Percentiles rank a stretch among this genome's conserved stretches.
Conservation (phyloP, 164 flowering plant species). For the Brasenia schreberi region DNA sequence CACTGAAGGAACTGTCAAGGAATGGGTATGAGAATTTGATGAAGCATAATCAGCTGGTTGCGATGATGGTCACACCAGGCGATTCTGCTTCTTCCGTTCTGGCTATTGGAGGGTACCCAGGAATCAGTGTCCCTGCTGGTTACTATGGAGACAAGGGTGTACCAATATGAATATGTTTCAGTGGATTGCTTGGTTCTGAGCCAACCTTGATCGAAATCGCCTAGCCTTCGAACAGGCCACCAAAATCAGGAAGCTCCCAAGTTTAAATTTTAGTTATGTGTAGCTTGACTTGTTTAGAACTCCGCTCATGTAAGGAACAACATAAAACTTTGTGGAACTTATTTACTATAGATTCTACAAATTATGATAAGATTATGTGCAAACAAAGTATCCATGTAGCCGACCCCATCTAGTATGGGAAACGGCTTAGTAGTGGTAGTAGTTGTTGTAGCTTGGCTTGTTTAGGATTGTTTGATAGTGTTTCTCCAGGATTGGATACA, state of each 20-base stretch:
- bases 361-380: too few relatives aligned
- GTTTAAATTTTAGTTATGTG: neutral
- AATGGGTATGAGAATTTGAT: slow-evolving; percentile 34
- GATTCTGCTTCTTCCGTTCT: slow-evolving; percentile 7
- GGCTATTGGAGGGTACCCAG: slow-evolving; percentile 44
- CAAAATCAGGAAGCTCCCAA: slow-evolving; percentile 30
- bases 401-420: too few relatives aligned
- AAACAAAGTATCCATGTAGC: too few relatives aligned
- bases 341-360: too few relatives aligned
- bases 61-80: slow-evolving; percentile 26
- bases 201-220: slow-evolving; percentile 34
- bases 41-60: slow-evolving; percentile 28
- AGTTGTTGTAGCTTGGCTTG: too few relatives aligned
- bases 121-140: slow-evolving; percentile 43
- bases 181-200: slow-evolving; percentile 36
- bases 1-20: slow-evolving; percentile 8
- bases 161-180: slow-evolving; percentile 40
- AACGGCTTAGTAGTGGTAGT: too few relatives aligned
- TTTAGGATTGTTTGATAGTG: too few relatives aligned
- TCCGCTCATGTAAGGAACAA: too few relatives aligned
- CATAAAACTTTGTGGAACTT: too few relatives aligned
- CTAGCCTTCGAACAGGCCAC: slow-evolving; percentile 51
- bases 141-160: slow-evolving; percentile 20
- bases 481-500: too few relatives aligned
- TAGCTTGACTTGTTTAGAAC: too few relatives aligned